Percentiles rank a stretch among this genome's conserved stretches.
These are phyloP conservation scores for Taphrina flavorubra DNA, from an alignment of 1,139 yeast genomes.

Conservation along the genomic window DNA sequence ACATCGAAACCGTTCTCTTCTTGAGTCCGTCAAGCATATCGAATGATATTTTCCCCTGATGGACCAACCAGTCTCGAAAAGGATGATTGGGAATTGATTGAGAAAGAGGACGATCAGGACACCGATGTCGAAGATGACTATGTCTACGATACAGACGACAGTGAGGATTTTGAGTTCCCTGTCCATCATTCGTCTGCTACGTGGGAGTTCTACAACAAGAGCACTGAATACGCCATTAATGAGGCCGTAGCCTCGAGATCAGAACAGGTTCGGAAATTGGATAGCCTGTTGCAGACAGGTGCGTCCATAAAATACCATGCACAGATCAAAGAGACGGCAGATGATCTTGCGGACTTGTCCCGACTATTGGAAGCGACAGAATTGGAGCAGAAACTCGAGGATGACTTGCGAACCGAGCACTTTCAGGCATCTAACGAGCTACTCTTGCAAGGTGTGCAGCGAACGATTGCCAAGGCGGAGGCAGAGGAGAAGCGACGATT, in stretches of 20 bases:
- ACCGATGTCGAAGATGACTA: slow-evolving; percentile 16
- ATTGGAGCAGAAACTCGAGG: slow-evolving; percentile 24
- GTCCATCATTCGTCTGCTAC: slow-evolving; percentile 17
- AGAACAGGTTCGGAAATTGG: slow-evolving; percentile 17
- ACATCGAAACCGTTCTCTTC: too few species aligned
- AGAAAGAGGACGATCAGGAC: slow-evolving; percentile 1
- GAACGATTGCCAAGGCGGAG: slow-evolving; percentile 18
- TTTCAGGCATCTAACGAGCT: slow-evolving; percentile 2
- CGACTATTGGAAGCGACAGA: neutral
- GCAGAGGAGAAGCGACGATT: slow-evolving; percentile 36
- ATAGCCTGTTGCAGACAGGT: neutral
- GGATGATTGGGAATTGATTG: slow-evolving; percentile 21
- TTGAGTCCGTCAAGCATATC: neutral
- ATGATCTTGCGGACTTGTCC: neutral
- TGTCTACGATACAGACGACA: slow-evolving; percentile 34
- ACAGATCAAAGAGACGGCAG: slow-evolving; percentile 8
- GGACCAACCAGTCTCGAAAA: slow-evolving; percentile 8
- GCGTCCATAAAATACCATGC: slow-evolving; percentile 3
- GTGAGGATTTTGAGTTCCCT: slow-evolving; percentile 40
- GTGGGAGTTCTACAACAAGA: slow-evolving; percentile 19
- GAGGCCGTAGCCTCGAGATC: slow-evolving; percentile 27
- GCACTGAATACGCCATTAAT: slow-evolving; percentile 23
- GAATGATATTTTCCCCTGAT: slow-evolving; percentile 7
- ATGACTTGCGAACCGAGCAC: slow-evolving; percentile 7
- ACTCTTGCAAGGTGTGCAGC: slow-evolving; percentile 18